These are phyloP conservation scores for Trichoderma sp. DNA, from an alignment of 2,329 filamentous ascomycete genomes.

Conservation along the genomic window DNA sequence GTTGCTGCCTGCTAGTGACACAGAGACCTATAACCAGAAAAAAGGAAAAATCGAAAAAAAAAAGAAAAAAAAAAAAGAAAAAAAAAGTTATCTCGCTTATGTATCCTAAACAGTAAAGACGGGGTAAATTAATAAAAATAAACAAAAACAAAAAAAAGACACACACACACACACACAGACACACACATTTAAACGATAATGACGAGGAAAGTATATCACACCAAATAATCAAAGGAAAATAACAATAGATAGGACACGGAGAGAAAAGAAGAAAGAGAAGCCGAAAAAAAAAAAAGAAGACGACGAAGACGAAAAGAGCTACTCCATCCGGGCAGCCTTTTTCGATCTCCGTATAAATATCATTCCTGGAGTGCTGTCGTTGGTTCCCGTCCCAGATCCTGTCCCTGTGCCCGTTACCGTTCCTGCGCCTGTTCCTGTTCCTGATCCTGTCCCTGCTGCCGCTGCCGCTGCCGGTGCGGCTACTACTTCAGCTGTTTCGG, in stretches of 20 bases:
- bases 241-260: background rate
- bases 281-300: background rate
- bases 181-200: background rate
- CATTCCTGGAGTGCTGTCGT: conserved; percentile 19
- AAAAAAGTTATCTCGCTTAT: background rate
- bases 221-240: background rate
- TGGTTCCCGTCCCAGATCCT: background rate
- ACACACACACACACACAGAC: too few relatives aligned
- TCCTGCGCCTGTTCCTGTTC: background rate
- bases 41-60: background rate
- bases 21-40: background rate
- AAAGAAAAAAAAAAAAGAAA: background rate
- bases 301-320: background rate
- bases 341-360: conserved; percentile 25
- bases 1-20: conserved; percentile 1
- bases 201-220: background rate
- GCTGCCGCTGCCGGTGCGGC: background rate
- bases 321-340: conserved; percentile 18
- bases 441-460: background rate
- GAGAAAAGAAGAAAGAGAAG: background rate
- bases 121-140: background rate
- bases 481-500: background rate
- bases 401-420: background rate
- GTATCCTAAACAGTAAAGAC: background rate
- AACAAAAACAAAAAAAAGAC: too few relatives aligned